Evolutionary conservation across 257 asterid species (phyloP).

Genomic region (Paraleonurus japonicus): DNA sequence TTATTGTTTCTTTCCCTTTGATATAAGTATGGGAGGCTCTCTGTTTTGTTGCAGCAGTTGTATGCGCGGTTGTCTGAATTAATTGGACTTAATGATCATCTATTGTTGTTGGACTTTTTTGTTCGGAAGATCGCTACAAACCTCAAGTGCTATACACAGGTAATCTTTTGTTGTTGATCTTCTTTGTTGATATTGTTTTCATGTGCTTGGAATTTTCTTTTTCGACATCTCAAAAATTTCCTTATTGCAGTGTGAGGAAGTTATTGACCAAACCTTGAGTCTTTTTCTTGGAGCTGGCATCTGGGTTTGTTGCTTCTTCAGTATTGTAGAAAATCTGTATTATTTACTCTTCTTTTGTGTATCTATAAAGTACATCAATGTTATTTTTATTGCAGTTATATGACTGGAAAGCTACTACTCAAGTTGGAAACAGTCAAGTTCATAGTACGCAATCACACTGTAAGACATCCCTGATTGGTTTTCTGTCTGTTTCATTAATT

Average conservation of each 20-base stretch:
- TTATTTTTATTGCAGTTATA: constrained; percentile 55
- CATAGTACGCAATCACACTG: constrained; percentile 80
- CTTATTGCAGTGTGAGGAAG: constrained; percentile 73
- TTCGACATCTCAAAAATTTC: constrained; percentile 29
- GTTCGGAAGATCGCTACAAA: constrained; percentile 87
- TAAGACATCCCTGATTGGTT: constrained; percentile 33
- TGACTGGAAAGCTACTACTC: constrained; percentile 94
- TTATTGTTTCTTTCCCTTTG: constrained; percentile 25
- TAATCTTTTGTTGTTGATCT: constrained; percentile 26
- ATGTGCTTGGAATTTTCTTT: constrained; percentile 8
- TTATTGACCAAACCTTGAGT: constrained; percentile 82
- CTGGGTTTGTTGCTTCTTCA: constrained; percentile 65
- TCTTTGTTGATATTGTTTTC: not conserved
- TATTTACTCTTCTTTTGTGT: constrained; percentile 12
- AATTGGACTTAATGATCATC: constrained; percentile 97
- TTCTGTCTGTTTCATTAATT: constrained; percentile 4
- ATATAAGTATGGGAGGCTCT: constrained; percentile 22
- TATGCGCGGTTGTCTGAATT: constrained; percentile 89
- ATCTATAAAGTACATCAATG: constrained; percentile 4
- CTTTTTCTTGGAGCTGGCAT: constrained; percentile 92
- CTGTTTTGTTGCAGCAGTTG: constrained; percentile 79
- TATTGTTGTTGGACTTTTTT: constrained; percentile 71
- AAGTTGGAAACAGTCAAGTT: constrained; percentile 92
- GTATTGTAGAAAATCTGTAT: not conserved
- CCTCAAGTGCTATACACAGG: constrained; percentile 92